Evolutionary conservation across 2,329 filamentous ascomycete species (phyloP).

Genomic region (Hymenoscyphus fraxineus): DNA sequence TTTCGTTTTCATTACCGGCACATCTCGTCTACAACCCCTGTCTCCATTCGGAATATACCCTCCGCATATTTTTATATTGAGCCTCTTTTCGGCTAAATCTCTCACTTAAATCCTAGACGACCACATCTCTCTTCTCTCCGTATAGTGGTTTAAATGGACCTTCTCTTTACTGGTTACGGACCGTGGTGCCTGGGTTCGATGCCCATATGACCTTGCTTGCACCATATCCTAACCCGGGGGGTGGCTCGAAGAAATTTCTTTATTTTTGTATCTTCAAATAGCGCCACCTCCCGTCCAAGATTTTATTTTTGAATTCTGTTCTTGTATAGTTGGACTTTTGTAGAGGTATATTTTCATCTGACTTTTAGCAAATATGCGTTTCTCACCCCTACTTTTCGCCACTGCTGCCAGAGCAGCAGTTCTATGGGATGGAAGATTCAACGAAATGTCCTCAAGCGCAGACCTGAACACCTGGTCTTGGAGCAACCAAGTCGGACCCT

Average conservation of each 20-base stretch:
- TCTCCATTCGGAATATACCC: conserved; percentile 11
- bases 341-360: not conserved
- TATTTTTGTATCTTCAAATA: conserved; percentile 6
- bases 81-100: conserved; percentile 13
- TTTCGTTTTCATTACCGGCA: not conserved
- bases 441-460: conserved; percentile 49
- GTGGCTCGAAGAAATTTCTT: not conserved
- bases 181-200: conserved; percentile 7
- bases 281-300: not conserved
- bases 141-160: conserved; percentile 1
- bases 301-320: not conserved
- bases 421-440: conserved; percentile 65
- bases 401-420: conserved; percentile 37
- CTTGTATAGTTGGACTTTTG: not conserved
- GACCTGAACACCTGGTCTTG: conserved; percentile 63
- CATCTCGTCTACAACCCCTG: not conserved
- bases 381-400: conserved; percentile 26
- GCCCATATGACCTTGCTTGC: conserved; percentile 10
- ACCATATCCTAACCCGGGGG: not conserved
- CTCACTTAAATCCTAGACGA: not conserved
- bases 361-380: conserved; percentile 22
- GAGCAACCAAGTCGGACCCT: conserved; percentile 64
- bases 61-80: conserved; percentile 9
- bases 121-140: conserved; percentile 1
- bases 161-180: conserved; percentile 2